Evolutionary conservation across 2,329 filamentous ascomycete species (phyloP).

Genomic region (Amphichorda felina): DNA sequence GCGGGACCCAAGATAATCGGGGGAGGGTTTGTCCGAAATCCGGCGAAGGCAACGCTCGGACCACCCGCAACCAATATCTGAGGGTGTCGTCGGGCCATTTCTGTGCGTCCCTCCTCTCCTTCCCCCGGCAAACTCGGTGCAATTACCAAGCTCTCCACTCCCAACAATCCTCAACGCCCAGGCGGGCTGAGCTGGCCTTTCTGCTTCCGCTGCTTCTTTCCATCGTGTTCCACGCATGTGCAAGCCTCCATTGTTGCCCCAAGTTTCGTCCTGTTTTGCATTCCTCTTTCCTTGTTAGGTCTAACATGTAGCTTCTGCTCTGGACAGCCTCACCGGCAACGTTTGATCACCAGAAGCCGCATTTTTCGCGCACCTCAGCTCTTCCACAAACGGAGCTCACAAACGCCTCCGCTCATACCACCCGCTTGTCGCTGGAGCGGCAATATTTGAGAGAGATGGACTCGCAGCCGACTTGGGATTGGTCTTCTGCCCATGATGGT

Average conservation of each 20-base stretch:
- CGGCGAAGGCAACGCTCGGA: not conserved
- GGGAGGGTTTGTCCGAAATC: constrained; percentile 1
- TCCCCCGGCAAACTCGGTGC: too few species aligned
- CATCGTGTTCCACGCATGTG: not conserved
- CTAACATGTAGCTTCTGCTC: not conserved
- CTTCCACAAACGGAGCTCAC: too few species aligned
- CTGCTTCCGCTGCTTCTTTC: not conserved
- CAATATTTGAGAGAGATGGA: constrained; percentile 3
- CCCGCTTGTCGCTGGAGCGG: too few species aligned
- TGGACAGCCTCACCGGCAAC: not conserved
- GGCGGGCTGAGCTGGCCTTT: not conserved
- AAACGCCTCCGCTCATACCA: too few species aligned
- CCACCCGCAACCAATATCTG: too few species aligned
- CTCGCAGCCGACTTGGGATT: constrained; percentile 5
- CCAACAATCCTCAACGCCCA: too few species aligned
- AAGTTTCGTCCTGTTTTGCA: not conserved
- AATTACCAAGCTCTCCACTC: too few species aligned
- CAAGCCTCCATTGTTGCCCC: not conserved
- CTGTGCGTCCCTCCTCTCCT: too few species aligned
- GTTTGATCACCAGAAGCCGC: too few species aligned
- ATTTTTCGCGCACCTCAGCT: not conserved
- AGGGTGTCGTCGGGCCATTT: too few species aligned
- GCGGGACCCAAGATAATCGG: not conserved
- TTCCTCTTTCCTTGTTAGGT: not conserved
- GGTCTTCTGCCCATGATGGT: constrained; percentile 3